Evolutionary conservation across 345 rosid species (phyloP).

Genomic region (Schrenkiella parvula): DNA sequence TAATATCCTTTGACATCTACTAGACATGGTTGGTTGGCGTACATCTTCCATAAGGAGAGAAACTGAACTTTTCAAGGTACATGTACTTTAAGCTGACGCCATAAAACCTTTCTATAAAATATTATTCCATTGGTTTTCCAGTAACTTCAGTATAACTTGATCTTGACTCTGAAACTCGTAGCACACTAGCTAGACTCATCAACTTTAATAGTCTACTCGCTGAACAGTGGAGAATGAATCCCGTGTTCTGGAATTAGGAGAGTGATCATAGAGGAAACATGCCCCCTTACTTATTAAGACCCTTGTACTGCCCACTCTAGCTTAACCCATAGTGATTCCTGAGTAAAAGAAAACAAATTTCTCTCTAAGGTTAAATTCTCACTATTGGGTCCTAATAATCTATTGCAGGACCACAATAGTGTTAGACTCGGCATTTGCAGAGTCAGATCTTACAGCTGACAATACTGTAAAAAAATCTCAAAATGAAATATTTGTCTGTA

Average conservation of each 20-base stretch:
- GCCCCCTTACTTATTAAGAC: not conserved
- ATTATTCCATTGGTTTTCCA: not conserved
- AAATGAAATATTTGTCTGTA: not conserved
- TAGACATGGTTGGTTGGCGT: conserved; percentile 99
- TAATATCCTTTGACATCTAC: conserved; percentile 42
- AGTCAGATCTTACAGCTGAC: not conserved
- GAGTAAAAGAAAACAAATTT: not conserved
- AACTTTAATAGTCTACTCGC: not conserved
- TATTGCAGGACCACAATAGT: not conserved
- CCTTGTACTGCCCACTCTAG: not conserved
- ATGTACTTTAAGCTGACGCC: not conserved
- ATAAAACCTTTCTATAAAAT: not conserved
- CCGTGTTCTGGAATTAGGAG: not conserved
- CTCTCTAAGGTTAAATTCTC: not conserved
- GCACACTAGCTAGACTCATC: not conserved
- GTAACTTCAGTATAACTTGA: not conserved
- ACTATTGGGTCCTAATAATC: not conserved
- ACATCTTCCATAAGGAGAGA: conserved; percentile 96
- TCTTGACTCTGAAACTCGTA: not conserved
- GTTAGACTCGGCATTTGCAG: not conserved
- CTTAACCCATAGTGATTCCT: not conserved
- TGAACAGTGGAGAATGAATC: not conserved
- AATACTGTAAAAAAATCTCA: not conserved
- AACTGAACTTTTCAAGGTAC: conserved; percentile 75
- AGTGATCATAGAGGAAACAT: not conserved